These are phyloP conservation scores for Cercophora scortea DNA, from an alignment of 495 filamentous ascomycete species.

Conservation along the genomic window DNA sequence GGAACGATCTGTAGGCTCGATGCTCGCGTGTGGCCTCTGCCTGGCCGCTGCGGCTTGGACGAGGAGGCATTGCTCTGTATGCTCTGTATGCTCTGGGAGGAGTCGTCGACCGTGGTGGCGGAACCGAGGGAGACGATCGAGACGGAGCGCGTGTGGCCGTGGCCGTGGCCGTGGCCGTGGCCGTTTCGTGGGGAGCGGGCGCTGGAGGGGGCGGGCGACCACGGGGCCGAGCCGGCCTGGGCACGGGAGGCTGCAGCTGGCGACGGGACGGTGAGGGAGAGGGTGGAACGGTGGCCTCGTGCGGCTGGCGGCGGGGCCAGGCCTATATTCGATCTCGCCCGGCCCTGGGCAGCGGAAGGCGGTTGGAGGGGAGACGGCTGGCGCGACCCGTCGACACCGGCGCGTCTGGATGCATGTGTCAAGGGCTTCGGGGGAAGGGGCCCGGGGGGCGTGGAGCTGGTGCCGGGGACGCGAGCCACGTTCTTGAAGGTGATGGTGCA, in stretches of 20 bases:
- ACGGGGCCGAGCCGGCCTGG: conserved; percentile 22
- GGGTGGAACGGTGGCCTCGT: conserved; percentile 48
- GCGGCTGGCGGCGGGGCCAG: conserved; percentile 29
- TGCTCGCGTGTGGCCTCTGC: conserved; percentile 65
- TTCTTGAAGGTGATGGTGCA: conserved; percentile 97
- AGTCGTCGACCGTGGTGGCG: conserved; percentile 40
- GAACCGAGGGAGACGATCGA: conserved; percentile 92
- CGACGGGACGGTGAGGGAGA: conserved; percentile 50
- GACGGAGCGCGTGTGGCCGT: conserved; percentile 59
- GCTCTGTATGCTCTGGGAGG: conserved; percentile 5
- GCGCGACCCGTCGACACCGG: conserved; percentile 10
- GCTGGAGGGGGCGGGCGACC: conserved; percentile 18
- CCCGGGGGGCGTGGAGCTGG: conserved; percentile 1
- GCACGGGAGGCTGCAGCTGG: conserved; percentile 26
- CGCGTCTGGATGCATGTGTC: conserved; percentile 2
- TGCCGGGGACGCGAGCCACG: conserved; percentile 28
- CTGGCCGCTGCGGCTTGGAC: conserved; percentile 38
- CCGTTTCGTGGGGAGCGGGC: not conserved
- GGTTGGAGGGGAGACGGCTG: conserved; percentile 17
- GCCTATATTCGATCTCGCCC: conserved; percentile 16
- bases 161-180: conserved; percentile 1
- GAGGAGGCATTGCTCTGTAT: not conserved
- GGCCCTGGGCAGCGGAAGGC: conserved; percentile 1
- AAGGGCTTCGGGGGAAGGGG: not conserved
- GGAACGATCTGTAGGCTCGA: conserved; percentile 76